Evolutionary conservation across 2,329 filamentous ascomycete species (phyloP), one percentile per base, ranked within the genome.

Genomic region (Botrytis sinoallii): DNA sequence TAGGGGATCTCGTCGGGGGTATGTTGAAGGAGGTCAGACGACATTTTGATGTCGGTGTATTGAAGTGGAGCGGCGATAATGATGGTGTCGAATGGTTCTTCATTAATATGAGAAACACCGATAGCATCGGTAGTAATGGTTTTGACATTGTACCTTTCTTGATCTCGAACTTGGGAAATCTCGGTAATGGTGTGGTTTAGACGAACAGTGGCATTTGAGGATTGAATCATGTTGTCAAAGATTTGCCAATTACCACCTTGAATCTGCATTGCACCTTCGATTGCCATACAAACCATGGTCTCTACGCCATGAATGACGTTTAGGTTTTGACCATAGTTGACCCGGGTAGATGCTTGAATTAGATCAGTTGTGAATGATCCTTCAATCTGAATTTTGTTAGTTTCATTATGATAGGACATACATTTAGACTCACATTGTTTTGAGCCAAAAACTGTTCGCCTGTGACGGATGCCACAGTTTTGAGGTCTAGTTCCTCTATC

Each of bases 241-340:
- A 99, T 97, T 78, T 89, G 90, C 94, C 95, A 98, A 82, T 98
- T 99, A 2, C 96, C 96, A 10, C 94, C 94, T 22, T 88, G 83
- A 1, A 98, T 88, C 29, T 92, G 86, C 81, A 94, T 89, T 0
- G 95, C 93, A 10, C 94, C 94, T 70, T 95, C 91, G 0, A 94
- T 92, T 3, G 95, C 93, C 90, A 98, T 93, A 61, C 94, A 95
- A 3, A 89, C 89, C 92, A 98, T 94, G 1, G 95, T 90, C 79
- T 97, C 94, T 1, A 99, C 84, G 0, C 94, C 96, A 79, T 98
- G 95, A 66, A 98, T 96, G 52, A 90, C 85, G n/a, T 86, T 88
- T 20, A 98, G 83, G 78, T 98, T 98, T 67, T 95, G 93, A 0
- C 93, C 96, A 83, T 98, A 99, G 82, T 98, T 98, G 76, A 98